A percentile compares a stretch with the other conserved stretches of the same genome.
phyloP scores from a whole-genome alignment of 2,329 filamentous ascomycete genomes.

The Aspergillus viridinutans region DNA sequence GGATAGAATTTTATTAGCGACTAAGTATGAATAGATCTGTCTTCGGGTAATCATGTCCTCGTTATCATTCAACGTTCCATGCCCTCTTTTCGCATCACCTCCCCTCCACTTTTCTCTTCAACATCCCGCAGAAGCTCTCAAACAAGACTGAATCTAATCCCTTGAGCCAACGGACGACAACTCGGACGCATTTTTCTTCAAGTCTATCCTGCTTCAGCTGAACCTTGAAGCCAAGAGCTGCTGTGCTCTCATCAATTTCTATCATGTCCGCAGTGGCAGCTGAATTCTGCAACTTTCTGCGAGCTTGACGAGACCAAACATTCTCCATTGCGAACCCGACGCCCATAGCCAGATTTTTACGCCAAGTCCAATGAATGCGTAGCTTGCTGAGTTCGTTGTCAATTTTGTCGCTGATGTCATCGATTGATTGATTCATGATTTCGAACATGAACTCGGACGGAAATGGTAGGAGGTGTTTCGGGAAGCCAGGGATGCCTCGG shows the following conservation, averaged over 20 bases:
- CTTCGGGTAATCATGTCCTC: background rate
- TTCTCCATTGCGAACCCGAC: constrained; percentile 61
- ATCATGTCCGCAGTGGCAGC: constrained; percentile 25
- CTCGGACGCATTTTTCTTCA: constrained; percentile 41
- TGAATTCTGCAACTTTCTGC: constrained; percentile 49
- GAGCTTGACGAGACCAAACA: constrained; percentile 73
- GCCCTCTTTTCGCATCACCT: constrained; percentile 5
- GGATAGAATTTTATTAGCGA: background rate
- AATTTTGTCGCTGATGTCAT: constrained; percentile 34
- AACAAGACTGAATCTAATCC: constrained; percentile 71
- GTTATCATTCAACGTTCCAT: background rate
- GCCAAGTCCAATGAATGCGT: constrained; percentile 64
- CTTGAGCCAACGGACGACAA: constrained; percentile 67
- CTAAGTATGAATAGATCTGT: background rate
- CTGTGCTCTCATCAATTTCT: constrained; percentile 34
- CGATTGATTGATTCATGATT: constrained; percentile 22
- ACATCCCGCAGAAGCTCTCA: constrained; percentile 81
- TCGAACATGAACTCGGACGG: constrained; percentile 49
- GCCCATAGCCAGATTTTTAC: constrained; percentile 50
- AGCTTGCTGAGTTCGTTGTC: constrained; percentile 51
- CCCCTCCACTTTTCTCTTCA: constrained; percentile 53
- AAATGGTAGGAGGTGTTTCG: constrained; percentile 51
- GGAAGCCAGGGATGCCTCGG: constrained; percentile 41
- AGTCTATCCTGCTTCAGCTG: constrained; percentile 37
- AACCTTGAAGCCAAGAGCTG: constrained; percentile 57